Evolutionary conservation across 805 yeast genomes (phyloP).

Genomic region (Cyberlindnera veronae): DNA sequence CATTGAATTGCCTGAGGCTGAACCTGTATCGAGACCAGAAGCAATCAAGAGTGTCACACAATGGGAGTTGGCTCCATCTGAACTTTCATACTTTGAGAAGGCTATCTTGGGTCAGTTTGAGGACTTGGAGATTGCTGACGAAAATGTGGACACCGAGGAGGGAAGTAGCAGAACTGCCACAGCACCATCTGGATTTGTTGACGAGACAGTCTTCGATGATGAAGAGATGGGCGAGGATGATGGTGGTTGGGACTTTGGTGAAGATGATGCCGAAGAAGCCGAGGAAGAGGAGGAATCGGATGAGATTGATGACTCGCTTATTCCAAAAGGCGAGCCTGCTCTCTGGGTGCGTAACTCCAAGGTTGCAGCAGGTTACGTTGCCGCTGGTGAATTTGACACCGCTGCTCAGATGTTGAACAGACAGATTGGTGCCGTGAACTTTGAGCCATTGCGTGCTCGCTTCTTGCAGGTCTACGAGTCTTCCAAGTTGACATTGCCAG

Average conservation of each 20-base stretch:
- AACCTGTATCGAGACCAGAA: constrained; percentile 41
- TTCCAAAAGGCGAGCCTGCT: constrained; percentile 50
- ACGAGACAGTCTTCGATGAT: constrained; percentile 40
- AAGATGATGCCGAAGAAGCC: constrained; percentile 69
- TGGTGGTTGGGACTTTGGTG: constrained; percentile 81
- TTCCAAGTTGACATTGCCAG: constrained; percentile 70
- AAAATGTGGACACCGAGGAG: constrained; percentile 29
- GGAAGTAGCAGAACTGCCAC: constrained; percentile 22
- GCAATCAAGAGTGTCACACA: constrained; percentile 47
- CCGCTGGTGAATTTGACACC: constrained; percentile 94
- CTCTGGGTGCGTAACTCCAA: constrained; percentile 87
- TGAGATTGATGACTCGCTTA: constrained; percentile 31
- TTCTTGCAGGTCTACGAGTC: constrained; percentile 84
- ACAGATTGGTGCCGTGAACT: constrained; percentile 82
- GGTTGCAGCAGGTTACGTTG: constrained; percentile 87
- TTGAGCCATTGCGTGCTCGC: constrained; percentile 81
- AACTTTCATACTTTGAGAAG: constrained; percentile 77
- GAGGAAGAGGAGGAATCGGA: constrained; percentile 52
- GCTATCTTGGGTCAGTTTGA: constrained; percentile 80
- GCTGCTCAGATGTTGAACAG: constrained; percentile 91
- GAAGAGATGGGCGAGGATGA: constrained; percentile 42
- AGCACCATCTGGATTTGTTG: constrained; percentile 22
- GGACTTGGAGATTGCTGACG: constrained; percentile 50
- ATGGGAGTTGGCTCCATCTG: constrained; percentile 82
- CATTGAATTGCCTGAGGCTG: constrained; percentile 58